Percentiles rank a stretch among this genome's conserved stretches.
Evolutionary conservation across 345 rosid genomes (phyloP).

Genomic region (Corymbia maculata): DNA sequence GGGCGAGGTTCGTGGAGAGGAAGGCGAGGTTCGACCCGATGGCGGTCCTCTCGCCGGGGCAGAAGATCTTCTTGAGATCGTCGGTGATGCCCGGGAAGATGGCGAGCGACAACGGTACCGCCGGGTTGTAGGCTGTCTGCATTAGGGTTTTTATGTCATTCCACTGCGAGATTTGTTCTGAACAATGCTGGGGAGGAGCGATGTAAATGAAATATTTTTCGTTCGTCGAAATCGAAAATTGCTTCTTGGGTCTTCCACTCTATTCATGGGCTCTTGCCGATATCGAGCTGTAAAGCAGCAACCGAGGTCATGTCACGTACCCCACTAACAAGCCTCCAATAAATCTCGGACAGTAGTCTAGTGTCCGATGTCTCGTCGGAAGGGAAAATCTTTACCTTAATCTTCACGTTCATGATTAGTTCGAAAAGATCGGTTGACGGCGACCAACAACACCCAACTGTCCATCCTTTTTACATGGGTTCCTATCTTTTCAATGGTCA

Average conservation of each 20-base stretch:
- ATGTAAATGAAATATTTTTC: neutral
- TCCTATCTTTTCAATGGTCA: neutral
- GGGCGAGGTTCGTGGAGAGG: conserved; percentile 61
- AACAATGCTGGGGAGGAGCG: neutral
- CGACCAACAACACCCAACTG: neutral
- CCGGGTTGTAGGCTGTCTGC: neutral
- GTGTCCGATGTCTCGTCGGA: neutral
- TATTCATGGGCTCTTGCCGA: neutral
- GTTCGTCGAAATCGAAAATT: neutral
- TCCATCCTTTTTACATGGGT: neutral
- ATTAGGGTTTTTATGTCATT: neutral
- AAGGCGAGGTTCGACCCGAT: conserved; percentile 68
- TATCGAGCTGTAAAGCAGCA: neutral
- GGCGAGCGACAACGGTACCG: neutral
- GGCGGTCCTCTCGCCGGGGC: conserved; percentile 91
- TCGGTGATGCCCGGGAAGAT: neutral
- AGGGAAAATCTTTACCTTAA: neutral
- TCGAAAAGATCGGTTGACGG: neutral
- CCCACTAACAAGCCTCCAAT: neutral
- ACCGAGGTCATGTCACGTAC: neutral
- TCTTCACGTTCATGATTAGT: neutral
- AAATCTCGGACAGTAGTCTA: neutral
- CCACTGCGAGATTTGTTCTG: neutral
- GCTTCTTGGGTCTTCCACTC: neutral
- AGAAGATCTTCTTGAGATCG: conserved; percentile 55